Evolutionary conservation across 345 rosid genomes (phyloP), one percentile per base, ranked within the genome.

Genomic region (Gossypium australe): DNA sequence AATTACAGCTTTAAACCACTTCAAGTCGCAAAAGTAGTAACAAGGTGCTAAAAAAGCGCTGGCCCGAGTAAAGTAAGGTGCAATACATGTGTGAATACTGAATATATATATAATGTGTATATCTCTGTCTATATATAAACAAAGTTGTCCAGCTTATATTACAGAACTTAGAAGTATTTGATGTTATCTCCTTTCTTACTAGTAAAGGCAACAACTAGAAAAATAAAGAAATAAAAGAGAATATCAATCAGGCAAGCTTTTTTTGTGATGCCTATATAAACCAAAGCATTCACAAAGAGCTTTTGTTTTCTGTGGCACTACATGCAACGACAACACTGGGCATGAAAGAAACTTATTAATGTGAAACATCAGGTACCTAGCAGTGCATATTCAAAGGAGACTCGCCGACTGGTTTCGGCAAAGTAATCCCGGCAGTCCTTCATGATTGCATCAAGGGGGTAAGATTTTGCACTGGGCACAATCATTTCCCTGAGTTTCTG

Each of bases 401-500:
- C 97, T 62, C 97, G 86, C 60, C 97, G 86, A 76, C 80, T 89
- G 64, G 98, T 95, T 84, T 89, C 91, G 27, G 74, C 79, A 56
- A 90, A 88, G 88, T 95, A 93, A 55, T 92, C 97, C 82, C 79
- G 87, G 84, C 98, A 93, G 79, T 93, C 99, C 76, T 88, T 82
- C 98, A 95, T 90, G 64, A 95, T 82, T 72, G 99, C 97, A 70
- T 89, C 91, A 70, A 95, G 80, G 11, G 99, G 98, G 76, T 92
- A 95, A 72, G 95, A 86, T 85, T 95, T 95, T 57, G 99, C 97
- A 85, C 98, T 92, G 57, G 99, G 98, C 43, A 92, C 99, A 71
- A 93, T 90, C 53, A 86, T 84, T 25, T 60, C 64, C 43, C 64
- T 25, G 38, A 60, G 41, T 60, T 60, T 8, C 64, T 60, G 64